Evolutionary conservation across 2,329 filamentous ascomycete species (phyloP).

Genomic region (Colletotrichum acutatum): DNA sequence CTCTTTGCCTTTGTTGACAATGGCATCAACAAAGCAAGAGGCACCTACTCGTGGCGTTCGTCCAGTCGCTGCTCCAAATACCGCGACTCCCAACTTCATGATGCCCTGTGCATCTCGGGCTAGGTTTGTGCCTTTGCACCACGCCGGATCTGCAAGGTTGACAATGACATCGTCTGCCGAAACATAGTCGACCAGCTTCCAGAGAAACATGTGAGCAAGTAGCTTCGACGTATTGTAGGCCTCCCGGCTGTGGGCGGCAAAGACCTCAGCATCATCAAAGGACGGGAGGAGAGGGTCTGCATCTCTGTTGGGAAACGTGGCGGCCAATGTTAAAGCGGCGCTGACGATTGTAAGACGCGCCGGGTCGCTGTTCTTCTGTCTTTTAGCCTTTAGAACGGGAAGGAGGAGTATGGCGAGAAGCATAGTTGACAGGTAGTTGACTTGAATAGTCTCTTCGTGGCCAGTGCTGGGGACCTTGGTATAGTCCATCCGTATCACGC

Average conservation of each 20-base stretch:
- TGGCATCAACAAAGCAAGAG: constrained; percentile 57
- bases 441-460: constrained; percentile 53
- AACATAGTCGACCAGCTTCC: constrained; percentile 49
- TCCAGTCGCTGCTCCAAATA: constrained; percentile 26
- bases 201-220: constrained; percentile 47
- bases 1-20: constrained; percentile 55
- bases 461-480: constrained; percentile 42
- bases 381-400: constrained; percentile 44
- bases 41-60: constrained; percentile 50
- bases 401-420: constrained; percentile 47
- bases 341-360: constrained; percentile 44
- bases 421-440: constrained; percentile 51
- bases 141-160: constrained; percentile 60
- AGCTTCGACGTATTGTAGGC: constrained; percentile 44
- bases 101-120: constrained; percentile 41
- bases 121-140: constrained; percentile 54
- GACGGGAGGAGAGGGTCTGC: constrained; percentile 38
- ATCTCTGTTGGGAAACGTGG: constrained; percentile 39
- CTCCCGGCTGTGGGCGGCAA: constrained; percentile 20
- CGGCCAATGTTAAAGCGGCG: constrained; percentile 40
- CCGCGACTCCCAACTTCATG: constrained; percentile 30
- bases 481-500: constrained; percentile 42
- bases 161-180: constrained; percentile 53
- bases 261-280: constrained; percentile 44
- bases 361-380: constrained; percentile 33